Evolutionary conservation across 1,284 basidiomycete species (phyloP), one percentile per base, ranked within the genome.

Genomic region (Austroboletus niveus): DNA sequence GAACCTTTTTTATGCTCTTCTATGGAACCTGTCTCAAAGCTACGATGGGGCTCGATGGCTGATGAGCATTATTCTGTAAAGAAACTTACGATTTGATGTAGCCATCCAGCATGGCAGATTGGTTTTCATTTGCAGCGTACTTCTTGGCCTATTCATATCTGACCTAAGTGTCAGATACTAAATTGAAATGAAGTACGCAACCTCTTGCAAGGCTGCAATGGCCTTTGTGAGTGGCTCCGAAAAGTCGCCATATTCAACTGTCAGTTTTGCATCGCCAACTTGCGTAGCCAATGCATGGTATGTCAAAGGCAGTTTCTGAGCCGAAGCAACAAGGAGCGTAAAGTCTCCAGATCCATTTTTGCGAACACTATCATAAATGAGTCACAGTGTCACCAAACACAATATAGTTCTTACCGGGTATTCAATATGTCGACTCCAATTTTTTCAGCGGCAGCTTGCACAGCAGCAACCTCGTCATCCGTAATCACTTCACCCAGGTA

Each of bases 11-110:
- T 85, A 74, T 94, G 90, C 27, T 80, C 84, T 50, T 84, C 76
- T 53, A 94, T 84, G 6, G 87, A 88, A 14, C 91, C 91, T 5
- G 82, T 84, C 59, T 79, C 71, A 65, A 94, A 94, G 9, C 87
- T 64, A 27, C 17, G 7, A 3, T 44, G 15, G 31, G 4, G 27
- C 40, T 54, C 20, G 38, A 46, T 22, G 17, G 1, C n/a, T 8
- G 20, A 15, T 22, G 7, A 48, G 5, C n/a, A n/a, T 31, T 14
- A 8, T 15, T 32, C 14, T 22, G 4, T 32, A 24, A 44, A 36
- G 8, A 22, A n/a, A 65, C 79, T 34, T 65, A 88, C 85, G 89
- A 92, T 66, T 82, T 76, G 55, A 89, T 85, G 62, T 94, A 94
- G 27, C 80, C 78, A 40, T 85, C 81, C 35, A 94, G 75, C 87